A percentile compares a stretch with the other conserved stretches of the same genome.
These are phyloP conservation scores for Chenopodium suecicum DNA, from an alignment of 148 eudicot genomes.

Conservation along the genomic window DNA sequence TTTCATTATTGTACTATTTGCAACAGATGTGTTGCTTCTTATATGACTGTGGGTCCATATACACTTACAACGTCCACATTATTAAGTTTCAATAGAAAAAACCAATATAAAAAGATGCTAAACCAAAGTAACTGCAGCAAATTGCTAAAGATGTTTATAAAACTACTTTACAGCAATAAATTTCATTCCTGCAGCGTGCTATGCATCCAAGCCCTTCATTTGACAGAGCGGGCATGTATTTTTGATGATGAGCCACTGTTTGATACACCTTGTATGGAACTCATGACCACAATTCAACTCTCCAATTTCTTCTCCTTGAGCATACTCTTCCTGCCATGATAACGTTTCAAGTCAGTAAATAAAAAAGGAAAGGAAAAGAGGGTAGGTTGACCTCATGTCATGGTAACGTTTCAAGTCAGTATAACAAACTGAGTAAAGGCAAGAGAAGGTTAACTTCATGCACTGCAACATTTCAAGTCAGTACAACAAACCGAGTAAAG, in stretches of 20 bases:
- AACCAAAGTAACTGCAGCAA: conserved; percentile 1
- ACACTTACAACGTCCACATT: not conserved
- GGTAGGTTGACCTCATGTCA: no score
- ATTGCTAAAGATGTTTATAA: not conserved
- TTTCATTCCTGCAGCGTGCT: conserved; percentile 4
- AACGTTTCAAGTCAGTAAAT: not conserved
- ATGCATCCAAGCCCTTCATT: conserved; percentile 40
- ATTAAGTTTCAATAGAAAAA: not conserved
- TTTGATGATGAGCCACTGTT: conserved; percentile 60
- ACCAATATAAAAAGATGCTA: not conserved
- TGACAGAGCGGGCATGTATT: conserved; percentile 76
- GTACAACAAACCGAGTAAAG: no score
- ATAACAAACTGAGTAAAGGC: no score
- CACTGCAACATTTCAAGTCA: no score
- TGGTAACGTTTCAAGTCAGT: no score
- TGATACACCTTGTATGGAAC: conserved; percentile 63
- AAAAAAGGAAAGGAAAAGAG: not conserved
- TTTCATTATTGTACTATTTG: no score
- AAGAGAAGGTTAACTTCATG: no score
- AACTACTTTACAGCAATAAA: not conserved
- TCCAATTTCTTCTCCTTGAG: conserved; percentile 29
- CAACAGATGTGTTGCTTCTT: no score
- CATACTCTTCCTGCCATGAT: conserved; percentile 55
- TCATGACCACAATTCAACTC: conserved; percentile 66
- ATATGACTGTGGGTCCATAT: not conserved